phyloP scores from a whole-genome alignment of 1,139 yeast genomes.

The Entelexis sorbosivorans region DNA sequence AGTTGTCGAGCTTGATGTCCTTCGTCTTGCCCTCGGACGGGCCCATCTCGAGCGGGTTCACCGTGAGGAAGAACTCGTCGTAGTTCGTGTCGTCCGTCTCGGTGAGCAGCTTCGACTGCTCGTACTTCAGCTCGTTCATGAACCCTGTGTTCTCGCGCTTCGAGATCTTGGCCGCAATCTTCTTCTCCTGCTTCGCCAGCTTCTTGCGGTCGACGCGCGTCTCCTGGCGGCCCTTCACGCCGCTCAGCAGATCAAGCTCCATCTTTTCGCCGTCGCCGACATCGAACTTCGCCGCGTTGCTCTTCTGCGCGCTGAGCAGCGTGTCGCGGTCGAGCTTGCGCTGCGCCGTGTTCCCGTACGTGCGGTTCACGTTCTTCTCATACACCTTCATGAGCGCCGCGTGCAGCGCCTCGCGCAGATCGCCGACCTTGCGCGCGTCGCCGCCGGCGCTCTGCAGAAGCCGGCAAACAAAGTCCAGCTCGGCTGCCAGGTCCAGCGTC shows the following conservation, averaged over 20 bases:
- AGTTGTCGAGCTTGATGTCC: constrained; percentile 84
- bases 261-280: constrained; percentile 45
- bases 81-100: constrained; percentile 53
- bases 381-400: constrained; percentile 46
- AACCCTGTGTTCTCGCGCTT: constrained; percentile 74
- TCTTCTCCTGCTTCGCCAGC: constrained; percentile 91
- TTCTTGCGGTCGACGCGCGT: constrained; percentile 92
- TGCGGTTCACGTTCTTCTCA: constrained; percentile 51
- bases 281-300: constrained; percentile 30
- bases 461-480: constrained; percentile 52
- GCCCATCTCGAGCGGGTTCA: constrained; percentile 87
- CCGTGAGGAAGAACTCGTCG: constrained; percentile 87
- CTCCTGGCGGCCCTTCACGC: constrained; percentile 63
- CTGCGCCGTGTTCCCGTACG: constrained; percentile 62
- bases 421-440: constrained; percentile 40
- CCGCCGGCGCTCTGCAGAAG: constrained; percentile 79
- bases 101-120: constrained; percentile 78
- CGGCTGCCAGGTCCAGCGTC: constrained; percentile 48
- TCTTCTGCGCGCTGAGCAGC: constrained; percentile 30
- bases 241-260: constrained; percentile 69
- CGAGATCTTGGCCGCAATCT: constrained; percentile 92
- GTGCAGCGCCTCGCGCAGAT: constrained; percentile 38
- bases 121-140: constrained; percentile 48
- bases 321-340: constrained; percentile 45
- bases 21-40: constrained; percentile 88